Evolutionary conservation across 805 yeast genomes (phyloP).

Genomic region (Pichia kluyveri): DNA sequence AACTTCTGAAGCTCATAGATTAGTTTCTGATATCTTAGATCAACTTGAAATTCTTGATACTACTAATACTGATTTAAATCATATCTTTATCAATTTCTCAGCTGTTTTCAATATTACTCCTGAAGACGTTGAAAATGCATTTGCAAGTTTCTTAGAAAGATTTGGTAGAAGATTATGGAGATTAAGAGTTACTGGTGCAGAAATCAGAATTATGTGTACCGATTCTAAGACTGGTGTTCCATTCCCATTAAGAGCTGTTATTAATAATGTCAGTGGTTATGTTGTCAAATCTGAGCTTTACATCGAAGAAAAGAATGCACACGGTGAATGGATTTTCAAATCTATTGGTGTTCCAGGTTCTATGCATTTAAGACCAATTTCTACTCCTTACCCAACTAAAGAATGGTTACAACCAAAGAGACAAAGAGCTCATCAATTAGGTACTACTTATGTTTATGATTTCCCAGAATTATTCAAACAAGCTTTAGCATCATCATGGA

Average conservation of each 20-base stretch:
- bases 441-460: constrained; percentile 96
- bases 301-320: constrained; percentile 84
- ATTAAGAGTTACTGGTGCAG: constrained; percentile 94
- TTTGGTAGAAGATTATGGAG: constrained; percentile 97
- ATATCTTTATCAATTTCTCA: constrained; percentile 93
- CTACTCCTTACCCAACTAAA: constrained; percentile 95
- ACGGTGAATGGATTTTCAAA: constrained; percentile 96
- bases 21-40: constrained; percentile 93
- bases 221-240: constrained; percentile 83
- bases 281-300: constrained; percentile 93
- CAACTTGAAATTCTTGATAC: constrained; percentile 92
- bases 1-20: constrained; percentile 91
- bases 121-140: constrained; percentile 93
- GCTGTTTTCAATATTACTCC: constrained; percentile 93
- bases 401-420: constrained; percentile 98
- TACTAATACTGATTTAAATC: constrained; percentile 91
- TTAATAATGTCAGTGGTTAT: constrained; percentile 93
- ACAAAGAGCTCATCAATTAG: constrained; percentile 96
- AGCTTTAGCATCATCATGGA: constrained; percentile 82
- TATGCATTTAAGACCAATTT: constrained; percentile 94
- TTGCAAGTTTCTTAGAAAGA: constrained; percentile 95
- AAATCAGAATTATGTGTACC: constrained; percentile 89
- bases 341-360: constrained; percentile 92
- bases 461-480: constrained; percentile 98
- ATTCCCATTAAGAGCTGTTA: constrained; percentile 93